Evolutionary conservation across 2,329 filamentous ascomycete genomes (phyloP).

Genomic region (Neospermospora avenae): DNA sequence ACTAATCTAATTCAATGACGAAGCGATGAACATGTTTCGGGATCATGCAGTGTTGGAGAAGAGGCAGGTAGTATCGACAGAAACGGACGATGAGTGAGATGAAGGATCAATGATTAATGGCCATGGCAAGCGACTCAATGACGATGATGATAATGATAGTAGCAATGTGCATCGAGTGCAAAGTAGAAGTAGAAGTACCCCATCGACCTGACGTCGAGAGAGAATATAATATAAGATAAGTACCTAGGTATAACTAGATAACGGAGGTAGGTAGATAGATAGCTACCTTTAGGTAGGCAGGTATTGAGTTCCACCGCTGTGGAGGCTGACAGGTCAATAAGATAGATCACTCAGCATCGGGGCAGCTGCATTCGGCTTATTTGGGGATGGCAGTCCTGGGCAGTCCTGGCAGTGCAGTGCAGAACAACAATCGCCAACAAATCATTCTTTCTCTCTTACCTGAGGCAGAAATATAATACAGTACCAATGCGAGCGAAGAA

Average conservation of each 20-base stretch:
- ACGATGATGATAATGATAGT: no score
- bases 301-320: neutral
- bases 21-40: conserved; percentile 12
- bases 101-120: no score
- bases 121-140: no score
- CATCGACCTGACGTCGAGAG: no score
- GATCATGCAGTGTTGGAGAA: neutral
- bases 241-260: no score
- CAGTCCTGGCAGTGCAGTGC: neutral
- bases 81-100: no score
- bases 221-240: neutral
- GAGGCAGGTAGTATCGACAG: neutral
- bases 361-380: neutral
- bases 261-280: no score
- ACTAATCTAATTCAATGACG: conserved; percentile 16
- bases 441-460: conserved; percentile 1
- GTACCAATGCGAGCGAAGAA: conserved; percentile 7
- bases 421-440: no score
- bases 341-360: neutral
- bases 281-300: no score
- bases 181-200: no score
- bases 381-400: conserved; percentile 7
- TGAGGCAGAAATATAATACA: neutral
- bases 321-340: neutral
- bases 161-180: no score